Evolutionary conservation across 768 basidiomycete species (phyloP), one percentile per base, ranked within the genome.

Genomic region (Lepiota brunneoincarnata): DNA sequence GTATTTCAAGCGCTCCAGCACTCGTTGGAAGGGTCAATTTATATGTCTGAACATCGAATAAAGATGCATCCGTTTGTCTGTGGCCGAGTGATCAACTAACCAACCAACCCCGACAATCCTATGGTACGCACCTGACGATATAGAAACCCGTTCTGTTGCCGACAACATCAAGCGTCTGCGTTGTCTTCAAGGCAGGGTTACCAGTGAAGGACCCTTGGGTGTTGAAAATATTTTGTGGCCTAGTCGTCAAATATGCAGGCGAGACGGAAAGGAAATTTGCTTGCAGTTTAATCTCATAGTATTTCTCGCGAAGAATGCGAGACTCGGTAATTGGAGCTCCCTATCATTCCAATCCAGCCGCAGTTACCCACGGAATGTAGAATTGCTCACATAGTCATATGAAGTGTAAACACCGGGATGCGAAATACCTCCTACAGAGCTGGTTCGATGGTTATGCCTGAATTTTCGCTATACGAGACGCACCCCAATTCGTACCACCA

Each of bases 401-500:
- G 74, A 76, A 2, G 75, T 73, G 48, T 77, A 77, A 6, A 71
- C 73, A 34, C 74, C 73, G 71, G 17, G n/a, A 43, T 24, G 17
- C 18, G 46, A 20, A 23, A 45, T 52, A 37, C 51, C 51, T 3
- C 51, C 51, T 52, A 15, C 17, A 24, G 34, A 26, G 43, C 31
- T 31, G 31, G 7, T 31, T 31, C 7, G 21, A 34, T 50, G 34
- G 51, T 18, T 35, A 15, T n/a, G 6, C 6, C 24, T 21, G n/a
- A 0, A 37, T 53, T 70, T 72, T 70, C 47, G 70, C 74, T 62
- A 73, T 66, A 43, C 69, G 67, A 46, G 72, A 72, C 40, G 69
- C 69, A 52, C 77, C 80, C 75, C 76, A 80, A 44, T 79, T 77
- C 0, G 80, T 80, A 2, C 78, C 78, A 17, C 79, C 78, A 51